Base-by-base conservation (phyloP, 768 basidiomycete genomes). In the Pilatotrama ljubarskyi region DNA sequence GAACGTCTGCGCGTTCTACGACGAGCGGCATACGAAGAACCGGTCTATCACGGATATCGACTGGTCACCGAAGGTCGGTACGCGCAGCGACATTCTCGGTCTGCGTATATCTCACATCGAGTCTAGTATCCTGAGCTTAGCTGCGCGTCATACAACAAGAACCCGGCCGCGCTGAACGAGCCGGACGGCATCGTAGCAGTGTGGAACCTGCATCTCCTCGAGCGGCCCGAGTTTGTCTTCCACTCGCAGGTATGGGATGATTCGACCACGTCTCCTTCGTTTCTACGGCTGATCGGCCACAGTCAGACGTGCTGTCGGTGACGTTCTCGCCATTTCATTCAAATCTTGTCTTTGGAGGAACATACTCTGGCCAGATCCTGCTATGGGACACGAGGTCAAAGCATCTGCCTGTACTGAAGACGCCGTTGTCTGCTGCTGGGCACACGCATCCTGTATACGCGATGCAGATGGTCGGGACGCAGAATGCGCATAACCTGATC, bases 361-460 rank as follows among this genome's bases (percentile, higher is more conserved):
- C 97, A n/a, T 98, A 98, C 72, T 98, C 97, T 26, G 97, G 97
- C 17, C 97, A 98, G 75, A 95, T 99, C 62, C 78, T 99, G 25
- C 82, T 98, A 0, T 99, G 97, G 97, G 97, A 99, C 69, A 98
- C 95, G 8, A 87, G 97, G 47, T 93, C 95, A 1, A 96, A 96
- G 71, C 94, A 97, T 71, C 78, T 98, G 1, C 97, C 97, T 0
- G 94, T 98, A 2, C 79, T 98, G 49, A 99, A 98, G 77, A 97
- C 97, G 5, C 97, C 97, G 0, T 75, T 98, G 40, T 97, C 95
- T 15, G 93, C 95, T 1, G 87, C 93, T 26, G 97, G 97, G 0
- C 97, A 99, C 71, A 98, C 97, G 3, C 96, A 99, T 74, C 97
- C 97, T 0, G 93, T 99, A 38, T 99, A 99, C 76, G 91, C 93